Evolutionary conservation across 2,329 filamentous ascomycete genomes (phyloP), one percentile per base, ranked within the genome.

Genomic region (Aureobasidium sp.): DNA sequence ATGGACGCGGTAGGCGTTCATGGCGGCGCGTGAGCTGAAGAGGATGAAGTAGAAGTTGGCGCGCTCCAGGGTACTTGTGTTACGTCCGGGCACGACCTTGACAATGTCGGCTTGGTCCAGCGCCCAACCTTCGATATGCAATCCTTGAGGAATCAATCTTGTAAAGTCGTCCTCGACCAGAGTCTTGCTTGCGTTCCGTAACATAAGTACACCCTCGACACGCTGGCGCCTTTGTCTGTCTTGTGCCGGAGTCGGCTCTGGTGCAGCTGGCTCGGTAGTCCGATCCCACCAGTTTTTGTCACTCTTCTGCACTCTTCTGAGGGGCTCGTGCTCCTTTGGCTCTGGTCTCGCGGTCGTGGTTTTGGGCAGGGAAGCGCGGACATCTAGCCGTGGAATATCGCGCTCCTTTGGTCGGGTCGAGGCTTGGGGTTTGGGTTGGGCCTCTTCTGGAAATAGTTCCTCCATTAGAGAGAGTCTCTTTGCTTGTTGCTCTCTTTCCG

Each of bases 111-210:
- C 79, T 10, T 74, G 69, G 19, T 71, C 67, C 19, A 81, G 78
- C 7, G 62, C 66, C 88, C 88, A 91, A 42, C 80, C 80, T 63
- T 87, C 83, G 35, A 92, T 80, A 65, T 88, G 84, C 58, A 77
- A 73, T 47, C 84, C 83, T 66, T 79, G 81, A 1, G 81, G 80
- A 5, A 84, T 79, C 19, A 91, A 73, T 60, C 88, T 84, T 64
- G 83, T 79, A 72, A 93, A 92, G 74, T 93, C 89, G 65, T 80
- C 81, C 66, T 86, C 81, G 21, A 78, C 76, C 45, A 92, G 78
- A 21, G 81, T 79, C 60, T 78, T 79, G 66, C 81, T 83, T 7
- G 83, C 79, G 40, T 82, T 80, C 21, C 76, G 76, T 38, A 91
- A 73, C 43, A 85, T 76, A 42, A 92, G 76, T 66, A 76, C 70